Percentiles rank a stretch among this genome's conserved stretches.
These are phyloP conservation scores for Acer saccharum DNA, from an alignment of 345 rosid genomes.

Conservation along the genomic window DNA sequence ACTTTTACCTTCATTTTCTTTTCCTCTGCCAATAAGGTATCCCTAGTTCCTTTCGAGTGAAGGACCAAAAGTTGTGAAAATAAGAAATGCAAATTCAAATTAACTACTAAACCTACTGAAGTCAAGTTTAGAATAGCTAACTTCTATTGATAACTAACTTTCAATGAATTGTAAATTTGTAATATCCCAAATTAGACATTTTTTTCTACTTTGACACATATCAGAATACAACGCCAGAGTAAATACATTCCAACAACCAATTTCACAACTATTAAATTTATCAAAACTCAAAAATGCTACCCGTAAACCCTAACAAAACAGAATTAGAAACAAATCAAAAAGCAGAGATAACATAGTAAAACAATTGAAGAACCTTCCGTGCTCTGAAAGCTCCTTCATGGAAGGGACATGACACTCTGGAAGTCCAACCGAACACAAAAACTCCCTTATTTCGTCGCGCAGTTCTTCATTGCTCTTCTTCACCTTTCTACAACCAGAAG, in stretches of 20 bases:
- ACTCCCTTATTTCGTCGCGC: constrained; percentile 60
- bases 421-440: constrained; percentile 63
- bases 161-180: too few species aligned
- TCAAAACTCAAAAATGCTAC: not conserved
- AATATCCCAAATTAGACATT: not conserved
- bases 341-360: not conserved
- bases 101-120: not conserved
- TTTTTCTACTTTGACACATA: not conserved
- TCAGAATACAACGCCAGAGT: not conserved
- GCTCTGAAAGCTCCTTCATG: constrained; percentile 67
- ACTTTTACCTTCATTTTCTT: not conserved
- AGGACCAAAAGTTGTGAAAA: not conserved
- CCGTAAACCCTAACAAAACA: not conserved
- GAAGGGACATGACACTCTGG: constrained; percentile 76
- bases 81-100: not conserved
- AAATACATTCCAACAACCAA: not conserved
- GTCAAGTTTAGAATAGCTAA: not conserved
- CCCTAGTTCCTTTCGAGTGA: not conserved
- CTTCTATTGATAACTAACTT: not conserved
- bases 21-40: not conserved
- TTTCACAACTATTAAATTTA: not conserved
- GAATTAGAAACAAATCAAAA: constrained; percentile 4
- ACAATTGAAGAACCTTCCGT: constrained; percentile 64
- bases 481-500: constrained; percentile 50
- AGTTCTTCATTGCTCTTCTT: constrained; percentile 82